Evolutionary conservation across 1,139 yeast species (phyloP).

Genomic region (Citeromyces siamensis): DNA sequence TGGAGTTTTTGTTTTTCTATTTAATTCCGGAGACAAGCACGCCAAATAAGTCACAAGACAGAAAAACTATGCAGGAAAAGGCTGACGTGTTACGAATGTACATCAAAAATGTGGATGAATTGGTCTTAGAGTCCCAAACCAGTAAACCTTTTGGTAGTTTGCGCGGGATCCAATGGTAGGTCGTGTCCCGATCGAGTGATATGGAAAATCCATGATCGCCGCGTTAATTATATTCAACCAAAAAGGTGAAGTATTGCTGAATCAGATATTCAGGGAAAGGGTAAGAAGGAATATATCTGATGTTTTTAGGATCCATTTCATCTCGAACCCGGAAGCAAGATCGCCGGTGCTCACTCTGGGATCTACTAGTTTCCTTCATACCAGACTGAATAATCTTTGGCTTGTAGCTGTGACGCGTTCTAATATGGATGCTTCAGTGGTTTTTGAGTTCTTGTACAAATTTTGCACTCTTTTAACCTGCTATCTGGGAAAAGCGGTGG

Average conservation of each 20-base stretch:
- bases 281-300: conserved; percentile 69
- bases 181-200: background rate
- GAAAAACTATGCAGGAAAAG: conserved; percentile 38
- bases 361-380: conserved; percentile 81
- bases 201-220: conserved; percentile 56
- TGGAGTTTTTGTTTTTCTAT: conserved; percentile 64
- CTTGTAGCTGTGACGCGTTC: conserved; percentile 80
- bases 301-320: conserved; percentile 83
- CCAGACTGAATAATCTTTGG: conserved; percentile 61
- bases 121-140: conserved; percentile 27
- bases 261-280: conserved; percentile 62
- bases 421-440: conserved; percentile 72
- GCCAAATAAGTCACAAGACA: conserved; percentile 7
- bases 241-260: conserved; percentile 79
- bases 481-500: conserved; percentile 9
- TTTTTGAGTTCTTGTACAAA: conserved; percentile 68
- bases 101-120: conserved; percentile 18
- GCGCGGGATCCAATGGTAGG: conserved; percentile 29
- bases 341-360: conserved; percentile 89
- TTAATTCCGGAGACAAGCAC: conserved; percentile 47
- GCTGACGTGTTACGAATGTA: conserved; percentile 36
- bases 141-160: conserved; percentile 36
- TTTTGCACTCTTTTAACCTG: conserved; percentile 32
- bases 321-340: conserved; percentile 43
- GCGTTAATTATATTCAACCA: conserved; percentile 69